phyloP scores from a whole-genome alignment of 139 green algal genomes.

The Coccomyxa sp. region DNA sequence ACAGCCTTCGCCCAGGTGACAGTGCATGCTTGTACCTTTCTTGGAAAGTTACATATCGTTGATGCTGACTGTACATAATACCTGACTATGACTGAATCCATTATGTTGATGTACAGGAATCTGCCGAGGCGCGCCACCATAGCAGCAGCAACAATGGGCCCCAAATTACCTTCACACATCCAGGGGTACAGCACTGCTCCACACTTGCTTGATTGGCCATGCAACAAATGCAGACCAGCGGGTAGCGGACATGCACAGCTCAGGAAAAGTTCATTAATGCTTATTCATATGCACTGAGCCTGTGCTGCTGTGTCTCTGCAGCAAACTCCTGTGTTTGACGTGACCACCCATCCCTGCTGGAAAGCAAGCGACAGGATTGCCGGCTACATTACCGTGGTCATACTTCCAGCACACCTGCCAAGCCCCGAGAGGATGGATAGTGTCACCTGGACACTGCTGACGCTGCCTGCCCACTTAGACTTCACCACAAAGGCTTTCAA shows the following conservation, averaged over 20 bases:
- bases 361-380: neutral
- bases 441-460: neutral
- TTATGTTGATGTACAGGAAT: neutral
- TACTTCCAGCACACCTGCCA: neutral
- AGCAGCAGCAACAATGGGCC: neutral
- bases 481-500: neutral
- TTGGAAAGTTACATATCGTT: neutral
- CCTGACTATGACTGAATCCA: neutral
- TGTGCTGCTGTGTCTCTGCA: neutral
- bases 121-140: neutral
- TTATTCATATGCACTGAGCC: neutral
- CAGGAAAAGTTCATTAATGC: neutral
- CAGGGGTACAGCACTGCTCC: neutral
- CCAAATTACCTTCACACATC: neutral
- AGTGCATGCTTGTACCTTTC: neutral
- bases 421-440: neutral
- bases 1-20: neutral
- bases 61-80: neutral
- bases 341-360: neutral
- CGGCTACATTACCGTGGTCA: neutral
- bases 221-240: neutral
- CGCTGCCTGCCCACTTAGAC: neutral
- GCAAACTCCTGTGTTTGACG: neutral
- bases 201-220: neutral
- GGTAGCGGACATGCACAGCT: neutral